phyloP scores from a whole-genome alignment of 2,329 filamentous ascomycete genomes.

The Cytospora mali region DNA sequence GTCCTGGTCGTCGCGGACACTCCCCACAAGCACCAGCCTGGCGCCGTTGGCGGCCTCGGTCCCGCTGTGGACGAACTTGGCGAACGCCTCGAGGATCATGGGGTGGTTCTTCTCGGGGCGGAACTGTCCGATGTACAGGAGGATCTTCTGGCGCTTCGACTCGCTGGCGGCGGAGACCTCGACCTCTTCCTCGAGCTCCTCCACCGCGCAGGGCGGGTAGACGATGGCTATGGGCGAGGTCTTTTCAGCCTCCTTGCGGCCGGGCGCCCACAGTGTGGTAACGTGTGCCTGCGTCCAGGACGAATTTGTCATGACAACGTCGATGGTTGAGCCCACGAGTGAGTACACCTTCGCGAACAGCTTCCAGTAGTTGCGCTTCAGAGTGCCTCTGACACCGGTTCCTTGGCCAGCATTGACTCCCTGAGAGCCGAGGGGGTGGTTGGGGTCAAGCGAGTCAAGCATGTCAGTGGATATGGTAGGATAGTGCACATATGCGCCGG shows the following conservation, averaged over 20 bases:
- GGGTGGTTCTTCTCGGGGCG: slow-evolving; percentile 96
- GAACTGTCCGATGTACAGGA: slow-evolving; percentile 97
- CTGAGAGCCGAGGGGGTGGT: slow-evolving; percentile 58
- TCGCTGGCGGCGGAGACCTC: slow-evolving; percentile 72
- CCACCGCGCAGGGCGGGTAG: slow-evolving; percentile 90
- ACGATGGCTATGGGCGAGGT: slow-evolving; percentile 69
- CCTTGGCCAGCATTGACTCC: slow-evolving; percentile 86
- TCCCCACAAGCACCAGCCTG: slow-evolving; percentile 82
- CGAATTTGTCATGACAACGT: slow-evolving; percentile 97
- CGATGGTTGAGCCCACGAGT: slow-evolving; percentile 78
- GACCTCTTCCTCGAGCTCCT: slow-evolving; percentile 76
- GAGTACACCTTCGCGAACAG: slow-evolving; percentile 82
- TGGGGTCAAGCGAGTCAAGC: slow-evolving; percentile 78
- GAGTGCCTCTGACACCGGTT: slow-evolving; percentile 66
- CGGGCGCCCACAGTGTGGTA: slow-evolving; percentile 73
- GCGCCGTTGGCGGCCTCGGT: slow-evolving; percentile 56
- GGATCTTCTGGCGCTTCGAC: slow-evolving; percentile 65
- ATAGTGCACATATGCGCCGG: slow-evolving; percentile 94
- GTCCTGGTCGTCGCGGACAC: slow-evolving; percentile 83
- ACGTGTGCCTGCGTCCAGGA: slow-evolving; percentile 91
- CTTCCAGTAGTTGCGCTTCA: slow-evolving; percentile 85
- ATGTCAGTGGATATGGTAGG: slow-evolving; percentile 98
- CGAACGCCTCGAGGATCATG: slow-evolving; percentile 82
- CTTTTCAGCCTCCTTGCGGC: slow-evolving; percentile 48
- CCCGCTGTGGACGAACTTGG: slow-evolving; percentile 67